Conservation (phyloP, 257 asterid genomes). For the Nicotiana attenuata region DNA sequence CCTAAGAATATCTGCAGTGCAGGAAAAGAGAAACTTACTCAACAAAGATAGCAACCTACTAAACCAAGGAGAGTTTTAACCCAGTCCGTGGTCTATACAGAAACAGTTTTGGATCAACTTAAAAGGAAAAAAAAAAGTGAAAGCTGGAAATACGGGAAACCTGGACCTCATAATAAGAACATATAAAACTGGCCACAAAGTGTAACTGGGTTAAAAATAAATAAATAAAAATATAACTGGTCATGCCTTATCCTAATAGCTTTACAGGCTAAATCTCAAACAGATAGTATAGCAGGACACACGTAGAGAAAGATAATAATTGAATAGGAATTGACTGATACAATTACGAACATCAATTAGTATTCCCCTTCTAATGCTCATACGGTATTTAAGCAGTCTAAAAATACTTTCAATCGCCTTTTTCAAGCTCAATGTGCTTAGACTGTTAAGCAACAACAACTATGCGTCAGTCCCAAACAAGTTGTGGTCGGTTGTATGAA, state of each 20-base stretch:
- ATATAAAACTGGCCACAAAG: neutral
- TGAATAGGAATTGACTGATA: neutral
- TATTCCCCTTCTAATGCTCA: neutral
- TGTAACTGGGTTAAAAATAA: neutral
- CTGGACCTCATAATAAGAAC: neutral
- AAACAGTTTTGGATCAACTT: neutral
- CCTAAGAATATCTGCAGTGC: conserved; percentile 61
- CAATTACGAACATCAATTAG: neutral
- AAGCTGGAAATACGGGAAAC: conserved; percentile 2
- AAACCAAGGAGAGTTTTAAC: conserved; percentile 2
- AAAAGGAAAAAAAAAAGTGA: neutral
- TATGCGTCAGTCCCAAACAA: no score
- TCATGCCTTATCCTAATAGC: neutral
- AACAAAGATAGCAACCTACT: conserved; percentile 15
- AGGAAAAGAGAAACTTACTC: conserved; percentile 14
- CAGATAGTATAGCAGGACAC: neutral
- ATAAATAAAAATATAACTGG: neutral
- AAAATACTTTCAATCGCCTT: neutral
- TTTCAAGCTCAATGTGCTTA: neutral
- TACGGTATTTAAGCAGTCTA: neutral
- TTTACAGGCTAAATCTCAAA: conserved; percentile 3
- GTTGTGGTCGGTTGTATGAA: no score
- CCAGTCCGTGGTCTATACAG: neutral
- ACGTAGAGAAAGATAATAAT: neutral
- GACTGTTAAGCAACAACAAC: neutral